These are phyloP conservation scores for Myxozyma neotropica DNA, from an alignment of 805 yeast species.

Conservation along the genomic window DNA sequence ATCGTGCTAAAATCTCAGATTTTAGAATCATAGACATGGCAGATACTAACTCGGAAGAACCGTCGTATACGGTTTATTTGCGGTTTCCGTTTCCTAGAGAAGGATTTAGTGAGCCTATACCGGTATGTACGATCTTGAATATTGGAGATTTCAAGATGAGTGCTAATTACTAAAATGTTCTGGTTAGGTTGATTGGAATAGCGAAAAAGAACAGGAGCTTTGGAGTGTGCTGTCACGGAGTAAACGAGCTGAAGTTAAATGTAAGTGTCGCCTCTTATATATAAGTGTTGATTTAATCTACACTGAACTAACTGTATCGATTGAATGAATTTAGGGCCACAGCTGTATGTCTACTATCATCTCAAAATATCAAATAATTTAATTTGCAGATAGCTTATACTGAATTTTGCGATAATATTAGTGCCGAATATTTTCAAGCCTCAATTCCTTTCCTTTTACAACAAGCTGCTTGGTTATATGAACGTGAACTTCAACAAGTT, in stretches of 20 bases:
- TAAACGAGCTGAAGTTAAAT: conserved; percentile 42
- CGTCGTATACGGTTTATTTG: conserved; percentile 45
- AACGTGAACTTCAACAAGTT: conserved; percentile 44
- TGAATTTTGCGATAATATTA: conserved; percentile 5
- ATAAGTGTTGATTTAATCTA: not conserved
- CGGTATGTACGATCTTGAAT: conserved; percentile 29
- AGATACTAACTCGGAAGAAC: not conserved
- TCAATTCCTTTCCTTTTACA: conserved; percentile 45
- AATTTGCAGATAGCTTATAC: conserved; percentile 24
- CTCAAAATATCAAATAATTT: no score
- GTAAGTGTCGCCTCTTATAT: no score
- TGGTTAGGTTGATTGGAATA: conserved; percentile 41
- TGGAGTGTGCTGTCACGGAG: conserved; percentile 43
- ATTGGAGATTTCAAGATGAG: not conserved
- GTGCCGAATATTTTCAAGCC: conserved; percentile 44
- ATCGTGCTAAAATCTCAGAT: no score
- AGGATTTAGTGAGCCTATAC: conserved; percentile 48
- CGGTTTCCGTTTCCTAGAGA: conserved; percentile 49
- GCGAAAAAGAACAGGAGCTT: conserved; percentile 40
- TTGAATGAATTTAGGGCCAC: conserved; percentile 39
- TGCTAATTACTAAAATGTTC: not conserved
- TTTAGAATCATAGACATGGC: no score
- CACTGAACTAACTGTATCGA: not conserved
- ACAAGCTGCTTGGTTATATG: conserved; percentile 50
- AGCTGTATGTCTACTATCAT: conserved; percentile 41